Evolutionary conservation across 805 yeast genomes (phyloP).

Genomic region (Clavispora santaluciae): DNA sequence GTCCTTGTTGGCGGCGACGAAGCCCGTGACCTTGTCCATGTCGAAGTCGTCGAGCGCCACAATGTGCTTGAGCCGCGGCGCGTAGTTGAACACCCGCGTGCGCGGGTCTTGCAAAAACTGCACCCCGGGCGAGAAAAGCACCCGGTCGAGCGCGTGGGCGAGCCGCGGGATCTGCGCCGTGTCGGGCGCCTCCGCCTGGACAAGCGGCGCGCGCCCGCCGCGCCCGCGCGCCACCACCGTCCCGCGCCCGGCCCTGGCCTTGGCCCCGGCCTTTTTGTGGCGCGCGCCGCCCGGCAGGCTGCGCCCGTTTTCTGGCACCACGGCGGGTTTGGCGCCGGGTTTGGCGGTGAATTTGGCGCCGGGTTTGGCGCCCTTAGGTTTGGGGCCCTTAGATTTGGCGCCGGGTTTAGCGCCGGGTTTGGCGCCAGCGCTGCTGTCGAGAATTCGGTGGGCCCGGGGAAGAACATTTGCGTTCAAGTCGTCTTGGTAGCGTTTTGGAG

Average conservation of each 20-base stretch:
- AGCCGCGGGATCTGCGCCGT: conserved; percentile 46
- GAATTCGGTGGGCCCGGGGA: background rate
- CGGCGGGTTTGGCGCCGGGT: too few species aligned
- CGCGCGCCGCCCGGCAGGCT: too few species aligned
- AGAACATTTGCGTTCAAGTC: background rate
- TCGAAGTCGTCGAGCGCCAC: conserved; percentile 62
- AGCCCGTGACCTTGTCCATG: conserved; percentile 50
- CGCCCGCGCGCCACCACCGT: background rate
- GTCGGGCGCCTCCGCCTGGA: conserved; percentile 18
- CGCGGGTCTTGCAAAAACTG: conserved; percentile 77
- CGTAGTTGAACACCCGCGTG: conserved; percentile 66
- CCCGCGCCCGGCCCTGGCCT: background rate
- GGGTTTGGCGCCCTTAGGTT: too few species aligned
- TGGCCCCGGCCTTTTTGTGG: background rate
- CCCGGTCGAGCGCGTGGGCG: conserved; percentile 64
- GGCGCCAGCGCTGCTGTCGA: too few species aligned
- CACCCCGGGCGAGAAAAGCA: conserved; percentile 75
- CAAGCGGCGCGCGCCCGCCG: conserved; percentile 4
- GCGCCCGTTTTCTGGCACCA: too few species aligned
- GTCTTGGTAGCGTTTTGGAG: background rate
- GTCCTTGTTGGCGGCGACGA: conserved; percentile 69
- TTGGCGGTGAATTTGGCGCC: too few species aligned
- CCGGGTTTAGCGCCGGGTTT: too few species aligned
- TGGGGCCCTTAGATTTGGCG: too few species aligned
- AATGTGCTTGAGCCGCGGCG: conserved; percentile 53